Conservation (phyloP, 257 asterid genomes). For the Verbascum thapsus region DNA sequence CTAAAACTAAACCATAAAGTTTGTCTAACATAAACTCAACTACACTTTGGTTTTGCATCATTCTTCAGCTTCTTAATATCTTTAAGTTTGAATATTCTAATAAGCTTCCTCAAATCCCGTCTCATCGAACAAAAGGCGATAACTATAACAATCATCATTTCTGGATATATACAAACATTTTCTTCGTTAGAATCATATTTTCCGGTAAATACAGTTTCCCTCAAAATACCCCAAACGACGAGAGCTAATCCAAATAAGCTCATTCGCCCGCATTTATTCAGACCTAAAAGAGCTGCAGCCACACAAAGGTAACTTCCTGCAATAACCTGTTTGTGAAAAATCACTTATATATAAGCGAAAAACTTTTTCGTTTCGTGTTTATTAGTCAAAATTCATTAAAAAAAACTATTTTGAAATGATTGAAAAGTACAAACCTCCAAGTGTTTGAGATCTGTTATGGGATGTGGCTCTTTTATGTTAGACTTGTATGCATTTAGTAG, state of each 20-base stretch:
- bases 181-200: constrained; percentile 27
- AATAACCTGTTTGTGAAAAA: constrained; percentile 45
- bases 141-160: constrained; percentile 49
- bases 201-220: constrained; percentile 28
- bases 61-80: constrained; percentile 20
- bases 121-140: constrained; percentile 50
- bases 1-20: not conserved
- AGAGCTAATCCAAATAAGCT: constrained; percentile 52
- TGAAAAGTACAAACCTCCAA: constrained; percentile 55
- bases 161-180: constrained; percentile 37
- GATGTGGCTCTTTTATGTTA: constrained; percentile 21
- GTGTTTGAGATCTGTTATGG: constrained; percentile 47
- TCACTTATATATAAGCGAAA: not conserved
- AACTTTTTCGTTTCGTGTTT: not conserved
- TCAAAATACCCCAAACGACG: constrained; percentile 53
- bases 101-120: constrained; percentile 56
- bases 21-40: constrained; percentile 25
- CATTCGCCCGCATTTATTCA: constrained; percentile 48
- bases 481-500: constrained; percentile 39
- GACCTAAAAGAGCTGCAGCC: constrained; percentile 61
- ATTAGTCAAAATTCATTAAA: not conserved
- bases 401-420: not conserved
- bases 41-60: constrained; percentile 34
- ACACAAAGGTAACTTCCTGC: constrained; percentile 66
- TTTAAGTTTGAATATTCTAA: constrained; percentile 34